phyloP scores from a whole-genome alignment of 257 asterid genomes.

The Solanum lycopersicoides region DNA sequence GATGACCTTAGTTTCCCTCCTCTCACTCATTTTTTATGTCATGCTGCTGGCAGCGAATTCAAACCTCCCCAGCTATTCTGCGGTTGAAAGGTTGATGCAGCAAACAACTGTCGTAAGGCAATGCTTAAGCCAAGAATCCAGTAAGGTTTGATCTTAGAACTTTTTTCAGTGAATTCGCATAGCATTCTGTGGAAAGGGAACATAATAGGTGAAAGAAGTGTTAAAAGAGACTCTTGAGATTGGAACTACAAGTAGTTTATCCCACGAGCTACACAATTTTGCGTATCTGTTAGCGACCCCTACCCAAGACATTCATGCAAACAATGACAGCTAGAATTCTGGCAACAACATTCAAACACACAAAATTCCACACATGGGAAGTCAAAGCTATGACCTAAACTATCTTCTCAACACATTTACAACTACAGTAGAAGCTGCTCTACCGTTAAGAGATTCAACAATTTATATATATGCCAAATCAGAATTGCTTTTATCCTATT shows the following conservation, averaged over 20 bases:
- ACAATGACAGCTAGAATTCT: not conserved
- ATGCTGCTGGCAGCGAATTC: conserved; percentile 44
- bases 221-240: not conserved
- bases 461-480: not conserved
- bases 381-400: not conserved
- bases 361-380: not conserved
- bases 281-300: not conserved
- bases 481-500: not conserved
- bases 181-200: not conserved
- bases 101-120: conserved; percentile 71
- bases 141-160: conserved; percentile 55
- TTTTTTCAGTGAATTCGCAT: not conserved
- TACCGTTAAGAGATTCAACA: not conserved
- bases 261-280: not conserved
- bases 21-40: not conserved
- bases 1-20: not conserved
- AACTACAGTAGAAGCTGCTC: not conserved
- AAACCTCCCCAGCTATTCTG: conserved; percentile 63
- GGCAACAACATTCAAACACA: not conserved
- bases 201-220: not conserved
- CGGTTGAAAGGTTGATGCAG: conserved; percentile 72
- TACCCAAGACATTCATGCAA: not conserved
- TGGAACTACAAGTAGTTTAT: not conserved
- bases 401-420: not conserved
- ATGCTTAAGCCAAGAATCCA: conserved; percentile 57